Evolutionary conservation across 1,139 yeast genomes (phyloP).

Genomic region (Yamadazyma buinensis): DNA sequence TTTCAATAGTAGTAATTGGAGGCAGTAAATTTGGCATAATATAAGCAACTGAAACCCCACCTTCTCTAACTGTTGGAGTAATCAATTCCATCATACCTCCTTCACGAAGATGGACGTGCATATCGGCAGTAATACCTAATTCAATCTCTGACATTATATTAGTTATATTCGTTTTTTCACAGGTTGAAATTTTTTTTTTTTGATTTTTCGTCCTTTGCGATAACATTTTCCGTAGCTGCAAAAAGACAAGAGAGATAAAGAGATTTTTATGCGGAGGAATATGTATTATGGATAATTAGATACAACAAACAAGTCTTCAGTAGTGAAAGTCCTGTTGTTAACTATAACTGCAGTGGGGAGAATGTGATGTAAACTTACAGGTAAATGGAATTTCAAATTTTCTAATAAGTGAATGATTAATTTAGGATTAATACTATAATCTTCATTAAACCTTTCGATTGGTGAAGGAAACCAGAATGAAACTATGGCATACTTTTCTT

Average conservation of each 20-base stretch:
- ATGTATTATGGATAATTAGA: too few species aligned
- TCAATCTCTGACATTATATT: conserved; percentile 40
- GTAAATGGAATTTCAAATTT: conserved; percentile 11
- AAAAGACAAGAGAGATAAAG: not conserved
- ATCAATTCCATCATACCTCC: conserved; percentile 90
- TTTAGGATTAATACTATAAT: conserved; percentile 9
- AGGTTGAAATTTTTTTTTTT: too few species aligned
- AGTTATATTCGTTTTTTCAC: too few species aligned
- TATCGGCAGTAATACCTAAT: conserved; percentile 86
- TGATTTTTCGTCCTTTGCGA: not conserved
- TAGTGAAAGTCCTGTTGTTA: conserved; percentile 11
- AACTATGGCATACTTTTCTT: conserved; percentile 16
- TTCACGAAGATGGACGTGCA: conserved; percentile 94
- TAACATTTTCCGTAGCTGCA: not conserved
- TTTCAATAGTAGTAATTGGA: conserved; percentile 78
- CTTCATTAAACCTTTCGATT: conserved; percentile 5
- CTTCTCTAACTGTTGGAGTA: conserved; percentile 84
- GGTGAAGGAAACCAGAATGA: conserved; percentile 23
- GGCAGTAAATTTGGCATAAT: conserved; percentile 97
- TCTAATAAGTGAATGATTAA: conserved; percentile 13
- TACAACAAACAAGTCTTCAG: too few species aligned
- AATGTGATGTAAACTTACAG: conserved; percentile 1
- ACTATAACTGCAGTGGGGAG: conserved; percentile 15
- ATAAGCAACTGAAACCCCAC: conserved; percentile 88
- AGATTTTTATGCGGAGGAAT: not conserved